Conservation (phyloP, 768 basidiomycete genomes). For the Collybia nuda region DNA sequence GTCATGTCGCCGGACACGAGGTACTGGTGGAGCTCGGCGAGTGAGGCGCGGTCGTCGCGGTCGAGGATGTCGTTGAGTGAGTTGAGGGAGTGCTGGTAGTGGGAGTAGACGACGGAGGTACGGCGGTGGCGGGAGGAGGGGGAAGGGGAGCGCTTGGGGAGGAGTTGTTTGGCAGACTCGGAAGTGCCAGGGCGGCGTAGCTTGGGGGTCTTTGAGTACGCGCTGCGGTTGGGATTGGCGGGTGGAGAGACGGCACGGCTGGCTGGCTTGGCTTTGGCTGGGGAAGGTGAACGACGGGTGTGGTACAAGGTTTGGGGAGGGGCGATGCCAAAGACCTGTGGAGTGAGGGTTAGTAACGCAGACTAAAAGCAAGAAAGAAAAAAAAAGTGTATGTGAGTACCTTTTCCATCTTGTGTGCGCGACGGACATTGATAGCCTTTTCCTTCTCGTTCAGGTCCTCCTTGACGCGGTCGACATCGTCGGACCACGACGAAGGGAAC, state of each 20-base stretch:
- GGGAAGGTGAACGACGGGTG: slow-evolving; percentile 51
- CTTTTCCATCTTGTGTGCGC: slow-evolving; percentile 89
- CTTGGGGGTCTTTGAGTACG: slow-evolving; percentile 46
- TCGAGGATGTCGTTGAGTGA: slow-evolving; percentile 82
- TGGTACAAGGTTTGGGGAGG: slow-evolving; percentile 82
- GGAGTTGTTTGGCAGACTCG: slow-evolving; percentile 56
- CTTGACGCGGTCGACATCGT: slow-evolving; percentile 61
- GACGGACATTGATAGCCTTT: slow-evolving; percentile 76
- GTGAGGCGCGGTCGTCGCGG: slow-evolving; percentile 71
- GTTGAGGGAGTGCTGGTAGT: slow-evolving; percentile 79
- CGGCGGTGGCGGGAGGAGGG: slow-evolving; percentile 10
- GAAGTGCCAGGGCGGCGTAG: slow-evolving; percentile 56
- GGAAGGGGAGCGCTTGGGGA: slow-evolving; percentile 28
- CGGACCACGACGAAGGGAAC: slow-evolving; percentile 46
- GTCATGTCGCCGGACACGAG: slow-evolving; percentile 34
- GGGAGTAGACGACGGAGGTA: slow-evolving; percentile 60
- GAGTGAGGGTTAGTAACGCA: background rate
- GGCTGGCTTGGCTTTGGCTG: slow-evolving; percentile 23
- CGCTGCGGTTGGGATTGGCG: slow-evolving; percentile 48
- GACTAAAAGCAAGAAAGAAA: background rate
- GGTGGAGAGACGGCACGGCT: slow-evolving; percentile 18
- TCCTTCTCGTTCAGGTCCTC: slow-evolving; percentile 72
- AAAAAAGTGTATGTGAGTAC: slow-evolving; percentile 31
- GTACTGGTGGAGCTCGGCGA: slow-evolving; percentile 74
- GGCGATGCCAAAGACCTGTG: slow-evolving; percentile 76